Base-by-base conservation (phyloP, 345 rosid species). In the Dimocarpus longan region DNA sequence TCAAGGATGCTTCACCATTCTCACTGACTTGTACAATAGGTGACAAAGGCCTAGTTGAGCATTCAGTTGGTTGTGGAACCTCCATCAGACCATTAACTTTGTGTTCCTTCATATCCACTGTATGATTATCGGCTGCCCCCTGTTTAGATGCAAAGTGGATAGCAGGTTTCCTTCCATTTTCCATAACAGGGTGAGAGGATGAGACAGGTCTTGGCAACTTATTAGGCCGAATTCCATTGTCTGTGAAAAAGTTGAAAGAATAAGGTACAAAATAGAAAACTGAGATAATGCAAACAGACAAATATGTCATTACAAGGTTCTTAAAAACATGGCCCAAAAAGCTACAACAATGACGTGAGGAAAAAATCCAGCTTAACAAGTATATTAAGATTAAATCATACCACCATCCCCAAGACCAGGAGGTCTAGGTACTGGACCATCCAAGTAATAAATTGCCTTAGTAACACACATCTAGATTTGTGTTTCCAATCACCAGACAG, bases 21-120 rank as follows among this genome's bases (percentile, higher is more conserved):
- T 82, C 85, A 77, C 66, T 79, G 70, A 75, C 85, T 80, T 73
- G 80, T 74, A 72, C 80, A 74, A 75, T 72, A 65, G 86, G 13
- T 54, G 68, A 65, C 21, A 48, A 64, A 78, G 88, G 78, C 76
- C 64, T 71, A 22, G 82, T 60, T 54, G 80, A 75, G 80, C 70
- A 75, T 37, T 75, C 70, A 68, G 80, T 78, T 52, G 52, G 50
- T 21, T 76, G 81, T 77, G 78, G 84, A 76, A 76, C 59, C 52
- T 81, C 77, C 65, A 57, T 78, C 57, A 81, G 76, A 65, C 92
- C 97, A 75, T 92, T 92, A 71, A 70, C 73, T 75, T 78, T 84
- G 32, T 63, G 73, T 79, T 87, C 86, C 77, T 86, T 87, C 42
- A 8, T 76, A 81, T 86, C 83, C 66, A 76, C 76, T 60, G 81